Evolutionary conservation across 176 grass and related monocot species (phyloP).

Genomic region (Tillandsia leiboldiana): DNA sequence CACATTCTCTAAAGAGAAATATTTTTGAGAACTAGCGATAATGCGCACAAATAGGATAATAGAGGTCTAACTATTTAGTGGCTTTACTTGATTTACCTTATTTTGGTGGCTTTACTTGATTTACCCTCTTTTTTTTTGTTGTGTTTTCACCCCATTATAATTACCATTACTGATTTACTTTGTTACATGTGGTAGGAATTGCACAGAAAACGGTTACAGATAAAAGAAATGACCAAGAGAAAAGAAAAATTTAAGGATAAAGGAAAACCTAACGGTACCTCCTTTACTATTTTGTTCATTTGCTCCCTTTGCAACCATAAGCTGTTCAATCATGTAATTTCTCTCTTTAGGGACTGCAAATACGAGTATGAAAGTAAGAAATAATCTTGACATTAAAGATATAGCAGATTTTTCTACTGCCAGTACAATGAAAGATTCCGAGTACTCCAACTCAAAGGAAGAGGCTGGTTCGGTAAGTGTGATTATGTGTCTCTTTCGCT

Average conservation of each 20-base stretch:
- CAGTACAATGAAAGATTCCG: not conserved
- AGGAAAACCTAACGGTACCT: not conserved
- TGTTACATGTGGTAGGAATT: not conserved
- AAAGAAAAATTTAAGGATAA: constrained; percentile 3
- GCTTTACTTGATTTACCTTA: too few species aligned
- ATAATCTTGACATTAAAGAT: constrained; percentile 6
- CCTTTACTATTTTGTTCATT: not conserved
- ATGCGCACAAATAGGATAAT: too few species aligned
- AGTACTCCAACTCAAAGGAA: not conserved
- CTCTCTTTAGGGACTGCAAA: not conserved
- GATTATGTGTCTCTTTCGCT: not conserved
- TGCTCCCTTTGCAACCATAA: not conserved
- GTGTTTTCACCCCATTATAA: not conserved
- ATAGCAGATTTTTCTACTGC: not conserved
- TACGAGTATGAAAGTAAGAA: not conserved
- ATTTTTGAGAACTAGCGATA: too few species aligned
- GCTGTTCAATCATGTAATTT: constrained; percentile 4
- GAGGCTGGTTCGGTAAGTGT: not conserved
- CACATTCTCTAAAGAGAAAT: too few species aligned
- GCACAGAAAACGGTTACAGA: constrained; percentile 2
- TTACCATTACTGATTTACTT: not conserved
- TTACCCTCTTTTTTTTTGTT: not conserved
- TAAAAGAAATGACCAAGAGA: constrained; percentile 2
- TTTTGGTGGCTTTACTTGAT: too few species aligned
- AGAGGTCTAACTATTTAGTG: too few species aligned